phyloP scores from a whole-genome alignment of 139 green algal species.

The Micractinium sp. region DNA sequence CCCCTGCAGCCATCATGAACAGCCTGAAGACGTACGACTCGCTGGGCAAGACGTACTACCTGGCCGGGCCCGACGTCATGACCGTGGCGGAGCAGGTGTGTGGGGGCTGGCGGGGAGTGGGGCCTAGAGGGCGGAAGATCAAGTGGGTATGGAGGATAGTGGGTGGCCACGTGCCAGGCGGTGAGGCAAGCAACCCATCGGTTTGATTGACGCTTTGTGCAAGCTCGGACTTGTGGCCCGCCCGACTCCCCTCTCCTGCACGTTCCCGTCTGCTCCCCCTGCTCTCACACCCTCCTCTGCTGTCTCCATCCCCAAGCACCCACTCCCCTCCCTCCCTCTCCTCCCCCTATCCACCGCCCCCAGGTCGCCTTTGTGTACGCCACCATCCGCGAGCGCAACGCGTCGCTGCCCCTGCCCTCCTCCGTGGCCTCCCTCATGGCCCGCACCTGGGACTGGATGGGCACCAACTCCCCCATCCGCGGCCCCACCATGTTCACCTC shows the following conservation, averaged over 20 bases:
- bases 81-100: constrained; percentile 61
- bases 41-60: constrained; percentile 83
- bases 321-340: neutral
- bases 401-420: constrained; percentile 40
- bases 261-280: too few relatives aligned
- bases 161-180: too few relatives aligned
- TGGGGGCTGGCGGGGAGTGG: neutral
- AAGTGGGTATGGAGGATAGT: too few relatives aligned
- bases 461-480: constrained; percentile 27
- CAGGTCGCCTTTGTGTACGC: constrained; percentile 39
- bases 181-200: too few relatives aligned
- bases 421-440: constrained; percentile 43
- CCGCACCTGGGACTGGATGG: constrained; percentile 45
- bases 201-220: too few relatives aligned
- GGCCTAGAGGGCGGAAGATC: too few relatives aligned
- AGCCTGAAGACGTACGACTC: constrained; percentile 64
- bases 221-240: too few relatives aligned
- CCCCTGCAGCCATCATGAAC: constrained; percentile 51
- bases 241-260: too few relatives aligned
- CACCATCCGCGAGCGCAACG: constrained; percentile 60
- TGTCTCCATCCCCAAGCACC: neutral
- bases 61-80: constrained; percentile 87
- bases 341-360: neutral
- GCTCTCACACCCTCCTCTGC: too few relatives aligned
- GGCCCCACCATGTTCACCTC: constrained; percentile 63